Evolutionary conservation across 257 asterid genomes (phyloP).

Genomic region (Penstemon davidsonii): DNA sequence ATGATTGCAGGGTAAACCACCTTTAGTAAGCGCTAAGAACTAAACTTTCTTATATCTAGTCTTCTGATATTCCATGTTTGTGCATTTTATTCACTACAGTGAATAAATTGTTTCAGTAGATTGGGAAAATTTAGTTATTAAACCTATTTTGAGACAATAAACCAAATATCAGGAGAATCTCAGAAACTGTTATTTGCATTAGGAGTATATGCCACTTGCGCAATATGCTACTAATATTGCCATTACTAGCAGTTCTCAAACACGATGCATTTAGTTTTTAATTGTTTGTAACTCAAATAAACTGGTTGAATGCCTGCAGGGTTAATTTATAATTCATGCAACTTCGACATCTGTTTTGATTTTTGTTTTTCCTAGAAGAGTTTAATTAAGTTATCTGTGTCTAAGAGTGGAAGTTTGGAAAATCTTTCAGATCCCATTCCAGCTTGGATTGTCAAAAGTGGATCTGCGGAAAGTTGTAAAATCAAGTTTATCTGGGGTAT

Average conservation of each 20-base stretch:
- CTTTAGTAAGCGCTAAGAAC: not conserved
- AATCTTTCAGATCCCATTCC: constrained; percentile 79
- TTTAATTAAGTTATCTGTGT: constrained; percentile 14
- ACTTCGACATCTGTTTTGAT: not conserved
- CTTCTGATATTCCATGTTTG: not conserved
- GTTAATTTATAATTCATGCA: constrained; percentile 12
- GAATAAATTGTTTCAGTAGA: no score
- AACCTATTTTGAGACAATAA: not conserved
- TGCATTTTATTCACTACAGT: no score
- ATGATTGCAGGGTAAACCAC: not conserved
- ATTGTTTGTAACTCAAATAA: constrained; percentile 2
- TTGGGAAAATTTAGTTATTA: no score
- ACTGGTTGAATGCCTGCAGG: constrained; percentile 16
- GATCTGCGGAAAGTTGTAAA: constrained; percentile 91
- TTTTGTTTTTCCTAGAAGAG: constrained; percentile 14
- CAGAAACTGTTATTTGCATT: not conserved
- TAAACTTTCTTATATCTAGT: not conserved
- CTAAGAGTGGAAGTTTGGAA: constrained; percentile 19
- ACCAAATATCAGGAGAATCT: not conserved
- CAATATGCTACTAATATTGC: constrained; percentile 1
- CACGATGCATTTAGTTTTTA: not conserved
- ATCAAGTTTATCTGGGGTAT: constrained; percentile 89
- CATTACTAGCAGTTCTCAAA: not conserved
- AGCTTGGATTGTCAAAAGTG: constrained; percentile 78
- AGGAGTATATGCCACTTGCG: not conserved